Evolutionary conservation across 2,329 filamentous ascomycete species (phyloP), one percentile per base, ranked within the genome.

Genomic region (Hypoxylon sp.): DNA sequence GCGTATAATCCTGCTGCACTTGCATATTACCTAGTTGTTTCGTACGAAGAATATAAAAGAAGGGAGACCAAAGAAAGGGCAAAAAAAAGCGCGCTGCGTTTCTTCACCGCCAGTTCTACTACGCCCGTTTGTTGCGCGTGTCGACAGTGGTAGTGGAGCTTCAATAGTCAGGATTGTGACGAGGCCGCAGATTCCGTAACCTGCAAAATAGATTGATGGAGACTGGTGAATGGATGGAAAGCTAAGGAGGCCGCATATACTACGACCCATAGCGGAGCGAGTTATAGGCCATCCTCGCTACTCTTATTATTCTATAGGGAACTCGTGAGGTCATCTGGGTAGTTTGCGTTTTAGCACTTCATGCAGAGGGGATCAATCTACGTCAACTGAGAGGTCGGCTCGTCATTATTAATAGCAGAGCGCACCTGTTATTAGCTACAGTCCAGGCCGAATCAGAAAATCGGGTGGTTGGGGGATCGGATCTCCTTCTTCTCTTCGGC

Each of bases 361-460:
- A 64, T 42, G 26, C 46, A 57, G 52, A 42, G 39, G 62, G 59
- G 53, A 61, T 50, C 35, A 48, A 44, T 42, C 50, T 59, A 58
- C 48, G 57, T 63, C 37, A 57, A 46, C 17, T 26, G 37, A 48
- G 35, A 65, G 55, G 50, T 52, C 46, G 59, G 46, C 58, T 65
- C 60, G 63, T 59, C 57, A 69, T 71, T 67, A 71, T 71, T 69
- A 71, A 71, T 69, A 70, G 66, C 51, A 71, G 26, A 60, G 39
- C 10, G 33, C 33, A 54, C 17, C 39, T 44, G 52, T 59, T 52
- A 71, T 69, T 57, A 69, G 54, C 63, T 61, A 68, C 64, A 63
- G 44, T 57, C 58, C 51, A 51, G 37, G 50, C 55, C 63, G 44
- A 62, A 64, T 59, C 10, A 50, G 63, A 71, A 71, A 71, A 60